Percentiles rank a stretch among this genome's conserved stretches.
phyloP scores from a whole-genome alignment of 2,329 filamentous ascomycete species.

The Xylariomycetidae sp. region DNA sequence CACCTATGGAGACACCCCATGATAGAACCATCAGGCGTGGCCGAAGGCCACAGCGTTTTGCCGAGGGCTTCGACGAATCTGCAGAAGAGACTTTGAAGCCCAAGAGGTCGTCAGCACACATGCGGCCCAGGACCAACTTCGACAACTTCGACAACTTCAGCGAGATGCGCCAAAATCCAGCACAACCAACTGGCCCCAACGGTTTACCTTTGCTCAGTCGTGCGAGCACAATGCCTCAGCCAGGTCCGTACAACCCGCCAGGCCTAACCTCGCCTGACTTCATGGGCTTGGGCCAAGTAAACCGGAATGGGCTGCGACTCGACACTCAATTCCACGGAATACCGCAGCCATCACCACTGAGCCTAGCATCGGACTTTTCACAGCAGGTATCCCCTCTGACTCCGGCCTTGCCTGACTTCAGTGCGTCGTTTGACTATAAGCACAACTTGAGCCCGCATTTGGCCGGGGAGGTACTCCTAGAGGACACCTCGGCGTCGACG shows the following conservation, averaged over 20 bases:
- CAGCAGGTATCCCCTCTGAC: conserved; percentile 49
- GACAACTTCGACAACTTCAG: too few relatives aligned
- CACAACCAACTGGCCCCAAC: too few relatives aligned
- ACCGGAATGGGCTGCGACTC: conserved; percentile 29
- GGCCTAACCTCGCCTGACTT: conserved; percentile 53
- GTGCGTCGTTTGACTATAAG: conserved; percentile 37
- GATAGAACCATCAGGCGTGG: conserved; percentile 38
- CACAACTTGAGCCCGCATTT: conserved; percentile 28
- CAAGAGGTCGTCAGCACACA: conserved; percentile 34
- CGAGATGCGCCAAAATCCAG: conserved; percentile 54
- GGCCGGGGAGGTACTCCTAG: conserved; percentile 11
- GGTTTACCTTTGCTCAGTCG: too few relatives aligned
- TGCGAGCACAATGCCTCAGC: conserved; percentile 39
- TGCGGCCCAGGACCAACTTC: conserved; percentile 46
- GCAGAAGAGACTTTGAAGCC: conserved; percentile 63
- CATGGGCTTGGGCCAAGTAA: conserved; percentile 41
- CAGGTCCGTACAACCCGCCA: conserved; percentile 35
- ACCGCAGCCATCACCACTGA: conserved; percentile 27
- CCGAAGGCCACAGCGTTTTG: conserved; percentile 43
- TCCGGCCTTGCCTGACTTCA: conserved; percentile 38
- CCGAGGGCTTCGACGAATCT: conserved; percentile 57
- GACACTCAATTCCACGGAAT: conserved; percentile 34
- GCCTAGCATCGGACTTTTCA: conserved; percentile 41
- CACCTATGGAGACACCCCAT: conserved; percentile 60
- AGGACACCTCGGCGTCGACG: conserved; percentile 15